Conservation (phyloP, 371 early-diverging fungal species). For the Syncephalastrum monosporum region DNA sequence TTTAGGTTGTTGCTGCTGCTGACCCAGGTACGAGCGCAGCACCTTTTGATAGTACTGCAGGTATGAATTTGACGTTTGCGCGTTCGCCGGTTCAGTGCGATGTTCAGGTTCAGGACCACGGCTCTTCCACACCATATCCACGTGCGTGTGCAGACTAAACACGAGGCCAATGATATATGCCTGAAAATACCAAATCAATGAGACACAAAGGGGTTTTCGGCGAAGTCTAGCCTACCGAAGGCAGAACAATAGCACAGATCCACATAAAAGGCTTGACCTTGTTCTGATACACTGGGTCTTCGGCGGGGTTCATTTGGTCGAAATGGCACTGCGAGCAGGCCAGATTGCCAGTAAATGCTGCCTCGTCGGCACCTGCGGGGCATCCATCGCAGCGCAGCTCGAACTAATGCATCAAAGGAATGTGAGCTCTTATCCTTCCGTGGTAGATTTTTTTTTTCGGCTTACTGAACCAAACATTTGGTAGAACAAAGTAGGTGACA, state of each 20-base stretch:
- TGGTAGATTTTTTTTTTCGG: too few species aligned
- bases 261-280: conserved; percentile 86
- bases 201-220: too few species aligned
- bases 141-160: conserved; percentile 93
- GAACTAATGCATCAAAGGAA: conserved; percentile 35
- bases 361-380: conserved; percentile 24
- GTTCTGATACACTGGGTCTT: conserved; percentile 81
- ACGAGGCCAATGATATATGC: conserved; percentile 91
- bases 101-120: conserved; percentile 5
- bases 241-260: conserved; percentile 82
- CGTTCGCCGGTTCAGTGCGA: too few species aligned
- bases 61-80: too few species aligned
- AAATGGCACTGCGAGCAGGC: conserved; percentile 66
- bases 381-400: conserved; percentile 59
- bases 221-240: conserved; percentile 49
- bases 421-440: background rate
- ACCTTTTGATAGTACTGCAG: too few species aligned
- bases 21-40: too few species aligned
- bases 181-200: conserved; percentile 15
- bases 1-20: too few species aligned
- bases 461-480: conserved; percentile 82
- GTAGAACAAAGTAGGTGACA: conserved; percentile 94
- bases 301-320: conserved; percentile 66
- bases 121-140: conserved; percentile 81
- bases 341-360: conserved; percentile 23